These are phyloP conservation scores for Secale cereale DNA, from an alignment of 176 grass and related monocot species.

Conservation along the genomic window DNA sequence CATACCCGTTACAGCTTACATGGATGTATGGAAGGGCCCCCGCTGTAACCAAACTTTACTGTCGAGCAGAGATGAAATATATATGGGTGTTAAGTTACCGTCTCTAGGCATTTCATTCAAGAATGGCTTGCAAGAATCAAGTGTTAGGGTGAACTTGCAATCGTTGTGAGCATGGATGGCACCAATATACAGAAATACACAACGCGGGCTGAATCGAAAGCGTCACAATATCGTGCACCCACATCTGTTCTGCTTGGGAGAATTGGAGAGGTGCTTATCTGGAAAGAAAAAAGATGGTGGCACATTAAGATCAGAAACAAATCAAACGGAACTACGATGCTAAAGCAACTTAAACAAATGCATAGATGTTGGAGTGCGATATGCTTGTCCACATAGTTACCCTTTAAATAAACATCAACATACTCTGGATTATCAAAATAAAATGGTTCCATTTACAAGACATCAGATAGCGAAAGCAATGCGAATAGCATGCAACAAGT, in stretches of 20 bases:
- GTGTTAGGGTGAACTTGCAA: slow-evolving; percentile 38
- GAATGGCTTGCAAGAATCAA: slow-evolving; percentile 40
- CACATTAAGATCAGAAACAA: not conserved
- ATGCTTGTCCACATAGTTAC: not conserved
- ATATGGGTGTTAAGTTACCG: slow-evolving; percentile 13
- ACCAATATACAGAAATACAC: slow-evolving; percentile 41
- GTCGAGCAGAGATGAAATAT: slow-evolving; percentile 11
- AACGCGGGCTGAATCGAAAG: not conserved
- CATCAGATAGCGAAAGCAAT: slow-evolving; percentile 13
- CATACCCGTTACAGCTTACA: slow-evolving; percentile 23
- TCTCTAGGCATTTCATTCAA: slow-evolving; percentile 27
- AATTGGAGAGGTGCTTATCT: slow-evolving; percentile 57
- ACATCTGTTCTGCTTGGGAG: slow-evolving; percentile 52
- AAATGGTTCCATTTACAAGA: not conserved
- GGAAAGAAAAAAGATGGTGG: slow-evolving; percentile 11
- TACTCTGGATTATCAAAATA: not conserved
- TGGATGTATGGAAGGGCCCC: not conserved
- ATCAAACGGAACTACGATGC: not conserved
- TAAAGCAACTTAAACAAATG: not conserved
- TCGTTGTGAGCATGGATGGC: slow-evolving; percentile 14
- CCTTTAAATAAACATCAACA: not conserved
- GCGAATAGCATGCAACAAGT: not conserved
- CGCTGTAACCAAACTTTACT: slow-evolving; percentile 14
- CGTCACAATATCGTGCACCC: slow-evolving; percentile 71
- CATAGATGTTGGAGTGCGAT: not conserved